phyloP scores from a whole-genome alignment of 192 early-diverging fungal species.

The Entomortierella beljakovae region DNA sequence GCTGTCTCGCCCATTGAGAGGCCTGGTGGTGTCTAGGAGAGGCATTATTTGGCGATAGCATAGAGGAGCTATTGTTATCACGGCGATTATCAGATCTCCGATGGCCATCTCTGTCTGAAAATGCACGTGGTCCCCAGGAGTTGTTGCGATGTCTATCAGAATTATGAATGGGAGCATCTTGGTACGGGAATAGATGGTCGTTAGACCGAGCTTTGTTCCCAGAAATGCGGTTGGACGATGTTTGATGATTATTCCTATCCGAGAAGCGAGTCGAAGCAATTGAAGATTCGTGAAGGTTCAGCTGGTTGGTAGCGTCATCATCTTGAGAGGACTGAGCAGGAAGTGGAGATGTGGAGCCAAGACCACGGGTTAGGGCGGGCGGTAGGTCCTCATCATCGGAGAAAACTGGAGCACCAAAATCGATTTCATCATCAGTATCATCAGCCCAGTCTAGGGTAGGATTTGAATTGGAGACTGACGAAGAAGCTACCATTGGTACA shows the following conservation, averaged over 20 bases:
- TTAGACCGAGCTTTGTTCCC: conserved; percentile 18
- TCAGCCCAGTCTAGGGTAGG: conserved; percentile 48
- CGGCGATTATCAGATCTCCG: conserved; percentile 18
- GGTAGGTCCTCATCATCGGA: conserved; percentile 49
- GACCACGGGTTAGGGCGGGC: not conserved
- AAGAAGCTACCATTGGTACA: conserved; percentile 19
- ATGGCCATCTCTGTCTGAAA: not conserved
- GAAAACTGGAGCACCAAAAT: conserved; percentile 50
- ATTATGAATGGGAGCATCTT: conserved; percentile 7
- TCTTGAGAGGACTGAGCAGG: not conserved
- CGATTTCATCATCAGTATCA: conserved; percentile 50
- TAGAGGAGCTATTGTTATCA: not conserved
- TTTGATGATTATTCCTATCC: conserved; percentile 34
- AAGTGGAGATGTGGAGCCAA: not conserved
- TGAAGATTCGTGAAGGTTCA: not conserved
- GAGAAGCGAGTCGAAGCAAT: conserved; percentile 35
- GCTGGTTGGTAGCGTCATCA: not conserved
- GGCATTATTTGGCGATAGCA: not conserved
- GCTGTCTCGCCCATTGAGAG: conserved; percentile 7
- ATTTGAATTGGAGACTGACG: conserved; percentile 16
- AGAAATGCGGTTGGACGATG: conserved; percentile 23
- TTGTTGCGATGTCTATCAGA: not conserved
- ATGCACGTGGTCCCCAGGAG: not conserved
- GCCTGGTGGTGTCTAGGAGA: conserved; percentile 10
- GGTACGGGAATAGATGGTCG: conserved; percentile 9